Evolutionary conservation across 352 stramenopile species (phyloP).

Genomic region (Pythium scleroteichum): DNA sequence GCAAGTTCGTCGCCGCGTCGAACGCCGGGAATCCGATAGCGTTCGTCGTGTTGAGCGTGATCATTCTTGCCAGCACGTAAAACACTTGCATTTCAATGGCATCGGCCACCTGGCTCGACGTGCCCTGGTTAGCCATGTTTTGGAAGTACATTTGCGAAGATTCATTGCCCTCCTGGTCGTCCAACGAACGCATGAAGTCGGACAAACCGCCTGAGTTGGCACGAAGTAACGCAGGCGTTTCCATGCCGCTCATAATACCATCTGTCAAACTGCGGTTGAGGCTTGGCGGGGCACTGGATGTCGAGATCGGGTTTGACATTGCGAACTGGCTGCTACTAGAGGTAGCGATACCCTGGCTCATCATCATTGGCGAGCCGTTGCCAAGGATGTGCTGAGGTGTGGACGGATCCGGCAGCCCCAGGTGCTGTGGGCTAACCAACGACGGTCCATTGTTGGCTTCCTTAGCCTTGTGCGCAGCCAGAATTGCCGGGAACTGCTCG

Average conservation of each 20-base stretch:
- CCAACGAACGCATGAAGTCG: conserved; percentile 78
- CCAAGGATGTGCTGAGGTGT: conserved; percentile 52
- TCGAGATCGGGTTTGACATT: conserved; percentile 42
- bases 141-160: conserved; percentile 57
- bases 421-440: conserved; percentile 42
- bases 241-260: conserved; percentile 74
- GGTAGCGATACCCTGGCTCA: conserved; percentile 56
- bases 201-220: conserved; percentile 74
- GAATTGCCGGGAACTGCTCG: conserved; percentile 66
- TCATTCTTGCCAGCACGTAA: conserved; percentile 77
- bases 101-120: conserved; percentile 49
- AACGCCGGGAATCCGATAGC: conserved; percentile 81
- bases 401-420: conserved; percentile 29
- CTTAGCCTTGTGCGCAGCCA: conserved; percentile 58
- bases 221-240: conserved; percentile 71
- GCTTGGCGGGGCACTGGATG: conserved; percentile 34
- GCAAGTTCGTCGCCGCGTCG: conserved; percentile 62
- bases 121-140: conserved; percentile 42
- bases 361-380: conserved; percentile 57
- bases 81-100: conserved; percentile 85
- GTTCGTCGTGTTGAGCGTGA: conserved; percentile 67
- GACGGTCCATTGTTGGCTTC: conserved; percentile 14
- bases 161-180: conserved; percentile 65
- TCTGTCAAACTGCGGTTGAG: conserved; percentile 47
- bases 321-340: conserved; percentile 54